Conservation (phyloP, 805 yeast species). For the Pichia membranifaciens region DNA sequence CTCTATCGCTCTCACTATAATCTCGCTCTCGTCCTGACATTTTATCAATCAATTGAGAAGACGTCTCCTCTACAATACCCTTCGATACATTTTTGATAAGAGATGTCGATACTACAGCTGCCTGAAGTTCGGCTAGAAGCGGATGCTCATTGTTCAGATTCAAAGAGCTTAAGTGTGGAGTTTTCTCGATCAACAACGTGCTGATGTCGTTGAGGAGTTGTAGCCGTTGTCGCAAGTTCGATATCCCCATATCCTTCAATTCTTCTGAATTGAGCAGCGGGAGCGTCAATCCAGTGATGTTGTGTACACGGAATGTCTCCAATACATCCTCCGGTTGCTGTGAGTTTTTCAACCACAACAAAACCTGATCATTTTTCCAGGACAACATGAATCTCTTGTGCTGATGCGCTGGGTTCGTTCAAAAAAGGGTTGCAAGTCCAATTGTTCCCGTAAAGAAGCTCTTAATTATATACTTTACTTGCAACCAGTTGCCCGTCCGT, state of each 20-base stretch:
- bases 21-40: constrained; percentile 2
- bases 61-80: constrained; percentile 20
- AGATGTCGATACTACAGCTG: constrained; percentile 22
- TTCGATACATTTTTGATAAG: constrained; percentile 21
- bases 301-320: constrained; percentile 44
- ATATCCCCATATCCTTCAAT: constrained; percentile 65
- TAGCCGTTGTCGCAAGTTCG: constrained; percentile 49
- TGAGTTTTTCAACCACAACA: constrained; percentile 27
- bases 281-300: constrained; percentile 67
- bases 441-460: no score
- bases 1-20: not conserved
- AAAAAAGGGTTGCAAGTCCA: no score
- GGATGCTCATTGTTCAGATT: constrained; percentile 21
- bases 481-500: no score
- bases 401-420: no score
- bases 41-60: constrained; percentile 8
- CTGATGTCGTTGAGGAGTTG: constrained; percentile 54
- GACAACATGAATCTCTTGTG: constrained; percentile 13
- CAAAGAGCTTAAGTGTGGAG: constrained; percentile 13
- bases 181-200: constrained; percentile 39
- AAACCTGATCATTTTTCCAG: constrained; percentile 30
- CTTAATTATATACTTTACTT: no score
- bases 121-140: constrained; percentile 22
- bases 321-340: constrained; percentile 22
- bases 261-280: constrained; percentile 65